These are phyloP conservation scores for Klebsormidium nitens DNA, from an alignment of 139 green algal genomes.

Conservation along the genomic window DNA sequence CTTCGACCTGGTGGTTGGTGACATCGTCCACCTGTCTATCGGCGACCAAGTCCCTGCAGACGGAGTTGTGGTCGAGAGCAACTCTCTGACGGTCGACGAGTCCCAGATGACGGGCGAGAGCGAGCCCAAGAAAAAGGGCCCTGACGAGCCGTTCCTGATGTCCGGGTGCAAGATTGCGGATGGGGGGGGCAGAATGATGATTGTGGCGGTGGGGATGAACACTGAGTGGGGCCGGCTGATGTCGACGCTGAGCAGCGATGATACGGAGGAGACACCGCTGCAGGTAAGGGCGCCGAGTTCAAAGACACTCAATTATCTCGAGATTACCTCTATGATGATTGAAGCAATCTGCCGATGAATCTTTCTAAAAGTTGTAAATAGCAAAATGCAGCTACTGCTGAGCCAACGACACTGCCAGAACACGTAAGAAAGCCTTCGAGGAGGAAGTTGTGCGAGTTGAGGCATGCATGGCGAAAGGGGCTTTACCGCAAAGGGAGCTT, in stretches of 20 bases:
- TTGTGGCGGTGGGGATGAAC: constrained; percentile 71
- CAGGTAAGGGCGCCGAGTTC: too few relatives aligned
- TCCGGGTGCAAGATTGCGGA: constrained; percentile 74
- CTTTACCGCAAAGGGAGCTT: too few relatives aligned
- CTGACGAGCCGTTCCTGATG: constrained; percentile 67
- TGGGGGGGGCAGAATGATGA: constrained; percentile 8
- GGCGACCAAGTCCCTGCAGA: constrained; percentile 49
- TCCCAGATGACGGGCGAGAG: constrained; percentile 88
- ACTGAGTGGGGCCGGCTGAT: constrained; percentile 85
- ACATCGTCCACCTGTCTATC: constrained; percentile 41
- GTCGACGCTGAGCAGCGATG: constrained; percentile 54
- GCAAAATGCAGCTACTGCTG: too few relatives aligned
- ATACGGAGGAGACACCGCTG: constrained; percentile 29
- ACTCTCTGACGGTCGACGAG: constrained; percentile 82
- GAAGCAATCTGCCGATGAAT: too few relatives aligned
- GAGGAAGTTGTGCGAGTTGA: too few relatives aligned
- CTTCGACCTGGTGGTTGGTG: constrained; percentile 51
- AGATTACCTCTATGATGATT: too few relatives aligned
- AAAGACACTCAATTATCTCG: too few relatives aligned
- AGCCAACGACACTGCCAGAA: too few relatives aligned
- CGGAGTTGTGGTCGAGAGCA: constrained; percentile 30
- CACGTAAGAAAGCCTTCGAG: too few relatives aligned
- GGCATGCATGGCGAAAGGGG: too few relatives aligned
- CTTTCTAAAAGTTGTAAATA: too few relatives aligned
- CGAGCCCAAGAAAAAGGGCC: constrained; percentile 53